Conservation (phyloP, 192 early-diverging fungal species). For the Polychytrium aggregatum region DNA sequence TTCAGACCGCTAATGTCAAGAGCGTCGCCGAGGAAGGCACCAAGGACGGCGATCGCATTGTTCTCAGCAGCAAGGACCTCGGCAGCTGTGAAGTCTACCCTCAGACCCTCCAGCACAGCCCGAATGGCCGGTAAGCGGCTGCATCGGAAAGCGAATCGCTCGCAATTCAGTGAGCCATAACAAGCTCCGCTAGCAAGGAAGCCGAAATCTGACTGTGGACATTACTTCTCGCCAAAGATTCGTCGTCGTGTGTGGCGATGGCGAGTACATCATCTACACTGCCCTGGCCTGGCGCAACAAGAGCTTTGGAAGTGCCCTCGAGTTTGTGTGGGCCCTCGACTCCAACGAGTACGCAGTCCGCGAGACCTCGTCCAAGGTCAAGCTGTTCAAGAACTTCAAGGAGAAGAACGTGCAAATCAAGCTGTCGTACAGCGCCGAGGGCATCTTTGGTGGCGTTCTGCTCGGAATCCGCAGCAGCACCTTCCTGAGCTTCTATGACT, state of each 20-base stretch:
- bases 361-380: conserved; percentile 81
- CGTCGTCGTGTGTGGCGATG: conserved; percentile 97
- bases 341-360: conserved; percentile 95
- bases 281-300: conserved; percentile 99
- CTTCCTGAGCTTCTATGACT: conserved; percentile 94
- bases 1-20: conserved; percentile 91
- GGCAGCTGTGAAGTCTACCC: conserved; percentile 98
- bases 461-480: conserved; percentile 74
- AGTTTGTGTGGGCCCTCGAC: conserved; percentile 96
- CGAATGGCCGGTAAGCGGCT: conserved; percentile 66
- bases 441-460: conserved; percentile 87
- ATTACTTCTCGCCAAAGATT: conserved; percentile 40
- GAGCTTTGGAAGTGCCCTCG: conserved; percentile 86
- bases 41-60: conserved; percentile 87
- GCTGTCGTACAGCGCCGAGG: conserved; percentile 68
- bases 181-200: no score
- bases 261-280: conserved; percentile 99
- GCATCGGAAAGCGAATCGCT: background rate
- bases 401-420: conserved; percentile 67
- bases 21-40: conserved; percentile 63
- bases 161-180: no score
- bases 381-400: conserved; percentile 92
- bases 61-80: conserved; percentile 80
- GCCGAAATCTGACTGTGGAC: no score
- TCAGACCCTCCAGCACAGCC: conserved; percentile 88